Evolutionary conservation across 306 rosid genomes (phyloP).

Genomic region (Acacia melanoxylon): DNA sequence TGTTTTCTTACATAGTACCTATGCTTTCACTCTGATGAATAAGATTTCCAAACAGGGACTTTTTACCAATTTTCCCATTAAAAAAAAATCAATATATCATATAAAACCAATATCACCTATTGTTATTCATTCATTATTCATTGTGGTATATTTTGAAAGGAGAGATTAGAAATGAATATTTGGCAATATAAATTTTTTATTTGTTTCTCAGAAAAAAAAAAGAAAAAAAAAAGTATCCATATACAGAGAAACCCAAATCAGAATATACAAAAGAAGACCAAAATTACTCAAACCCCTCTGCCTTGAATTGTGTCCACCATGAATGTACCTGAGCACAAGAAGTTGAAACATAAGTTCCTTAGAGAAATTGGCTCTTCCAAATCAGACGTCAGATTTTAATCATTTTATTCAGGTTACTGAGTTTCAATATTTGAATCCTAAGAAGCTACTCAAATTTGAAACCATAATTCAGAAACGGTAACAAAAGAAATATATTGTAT

Average conservation of each 20-base stretch:
- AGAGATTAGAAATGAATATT: background rate
- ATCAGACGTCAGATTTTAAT: background rate
- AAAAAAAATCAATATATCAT: no score
- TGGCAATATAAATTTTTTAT: background rate
- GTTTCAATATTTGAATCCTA: constrained; percentile 8
- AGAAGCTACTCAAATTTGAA: constrained; percentile 3
- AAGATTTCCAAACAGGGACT: no score
- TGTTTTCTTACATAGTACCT: no score
- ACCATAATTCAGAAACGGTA: constrained; percentile 5
- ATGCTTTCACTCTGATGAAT: no score
- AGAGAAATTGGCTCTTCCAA: constrained; percentile 5
- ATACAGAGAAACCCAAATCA: background rate
- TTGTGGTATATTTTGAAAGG: no score
- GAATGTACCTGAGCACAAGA: constrained; percentile 27
- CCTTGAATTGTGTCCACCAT: constrained; percentile 1
- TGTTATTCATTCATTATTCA: no score
- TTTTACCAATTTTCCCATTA: no score
- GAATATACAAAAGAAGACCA: constrained; percentile 6
- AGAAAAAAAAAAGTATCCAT: background rate
- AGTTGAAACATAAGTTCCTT: constrained; percentile 23
- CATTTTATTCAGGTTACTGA: background rate
- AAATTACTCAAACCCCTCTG: constrained; percentile 23
- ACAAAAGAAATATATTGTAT: constrained; percentile 1
- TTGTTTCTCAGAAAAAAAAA: background rate
- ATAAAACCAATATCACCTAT: no score